A percentile compares a stretch with the other conserved stretches of the same genome.
phyloP scores from a whole-genome alignment of 192 early-diverging fungal species.

The Backusella tarrabulga region DNA sequence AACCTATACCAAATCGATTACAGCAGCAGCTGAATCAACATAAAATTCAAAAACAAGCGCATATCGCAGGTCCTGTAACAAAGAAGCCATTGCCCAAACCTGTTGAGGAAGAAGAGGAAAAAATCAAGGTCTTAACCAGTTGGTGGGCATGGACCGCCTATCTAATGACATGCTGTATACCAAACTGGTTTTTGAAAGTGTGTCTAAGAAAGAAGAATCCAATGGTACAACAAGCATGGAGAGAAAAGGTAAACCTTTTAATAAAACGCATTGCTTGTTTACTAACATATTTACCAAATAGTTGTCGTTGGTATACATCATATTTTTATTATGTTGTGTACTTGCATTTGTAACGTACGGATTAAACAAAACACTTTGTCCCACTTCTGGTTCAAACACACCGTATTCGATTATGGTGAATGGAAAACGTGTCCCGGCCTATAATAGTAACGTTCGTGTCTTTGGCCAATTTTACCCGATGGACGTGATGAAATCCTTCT shows the following conservation, averaged over 20 bases:
- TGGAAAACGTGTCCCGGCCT: constrained; percentile 12
- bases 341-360: constrained; percentile 50
- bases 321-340: constrained; percentile 29
- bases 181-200: constrained; percentile 37
- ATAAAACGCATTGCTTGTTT: not conserved
- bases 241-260: constrained; percentile 47
- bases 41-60: constrained; percentile 18
- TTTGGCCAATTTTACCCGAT: constrained; percentile 35
- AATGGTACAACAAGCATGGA: constrained; percentile 51
- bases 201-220: constrained; percentile 41
- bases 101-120: constrained; percentile 9
- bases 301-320: constrained; percentile 39
- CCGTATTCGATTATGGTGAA: constrained; percentile 19
- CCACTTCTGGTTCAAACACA: constrained; percentile 6
- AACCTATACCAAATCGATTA: constrained; percentile 26
- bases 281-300: not conserved
- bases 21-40: constrained; percentile 31
- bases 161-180: constrained; percentile 49
- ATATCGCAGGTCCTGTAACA: constrained; percentile 1
- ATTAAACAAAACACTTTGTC: constrained; percentile 35
- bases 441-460: constrained; percentile 25
- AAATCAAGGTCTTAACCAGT: constrained; percentile 29
- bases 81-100: not conserved
- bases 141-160: constrained; percentile 42
- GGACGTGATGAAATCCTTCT: constrained; percentile 17